These are phyloP conservation scores for Beta lomatogona DNA, from an alignment of 179 eudicot genomes.

Conservation along the genomic window DNA sequence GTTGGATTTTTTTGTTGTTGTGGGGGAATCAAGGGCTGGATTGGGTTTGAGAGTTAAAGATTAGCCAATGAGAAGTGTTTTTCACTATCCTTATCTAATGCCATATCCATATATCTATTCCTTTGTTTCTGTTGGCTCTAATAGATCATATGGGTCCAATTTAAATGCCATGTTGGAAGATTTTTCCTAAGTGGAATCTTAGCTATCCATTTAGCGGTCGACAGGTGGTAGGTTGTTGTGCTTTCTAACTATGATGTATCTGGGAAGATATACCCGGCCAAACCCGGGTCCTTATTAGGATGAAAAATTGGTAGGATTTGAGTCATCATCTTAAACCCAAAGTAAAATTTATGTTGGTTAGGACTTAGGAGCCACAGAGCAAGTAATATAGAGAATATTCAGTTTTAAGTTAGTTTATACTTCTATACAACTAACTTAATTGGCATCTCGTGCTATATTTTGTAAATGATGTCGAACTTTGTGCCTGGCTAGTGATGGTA, in stretches of 20 bases:
- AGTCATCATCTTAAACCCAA: not conserved
- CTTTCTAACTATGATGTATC: constrained; percentile 5
- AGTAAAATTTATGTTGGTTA: not conserved
- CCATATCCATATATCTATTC: constrained; percentile 60
- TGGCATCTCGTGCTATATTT: no score
- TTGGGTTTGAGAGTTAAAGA: constrained; percentile 26
- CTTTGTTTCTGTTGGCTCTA: constrained; percentile 44
- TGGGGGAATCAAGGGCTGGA: constrained; percentile 53
- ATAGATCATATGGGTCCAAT: constrained; percentile 41
- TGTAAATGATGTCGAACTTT: no score
- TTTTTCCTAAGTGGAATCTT: constrained; percentile 33
- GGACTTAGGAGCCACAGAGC: not conserved
- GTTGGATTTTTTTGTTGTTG: constrained; percentile 29
- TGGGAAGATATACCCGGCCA: not conserved
- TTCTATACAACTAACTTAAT: no score
- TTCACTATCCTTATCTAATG: constrained; percentile 63
- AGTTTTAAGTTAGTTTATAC: no score
- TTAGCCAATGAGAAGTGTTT: constrained; percentile 45
- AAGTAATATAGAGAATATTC: not conserved
- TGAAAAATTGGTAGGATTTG: not conserved
- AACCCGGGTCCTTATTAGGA: not conserved
- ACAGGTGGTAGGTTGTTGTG: constrained; percentile 36
- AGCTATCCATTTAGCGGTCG: constrained; percentile 27
- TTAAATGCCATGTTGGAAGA: constrained; percentile 39
- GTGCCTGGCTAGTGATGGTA: no score